These are phyloP conservation scores for Boletellus ananiceps DNA, from an alignment of 768 basidiomycete species.

Conservation along the genomic window DNA sequence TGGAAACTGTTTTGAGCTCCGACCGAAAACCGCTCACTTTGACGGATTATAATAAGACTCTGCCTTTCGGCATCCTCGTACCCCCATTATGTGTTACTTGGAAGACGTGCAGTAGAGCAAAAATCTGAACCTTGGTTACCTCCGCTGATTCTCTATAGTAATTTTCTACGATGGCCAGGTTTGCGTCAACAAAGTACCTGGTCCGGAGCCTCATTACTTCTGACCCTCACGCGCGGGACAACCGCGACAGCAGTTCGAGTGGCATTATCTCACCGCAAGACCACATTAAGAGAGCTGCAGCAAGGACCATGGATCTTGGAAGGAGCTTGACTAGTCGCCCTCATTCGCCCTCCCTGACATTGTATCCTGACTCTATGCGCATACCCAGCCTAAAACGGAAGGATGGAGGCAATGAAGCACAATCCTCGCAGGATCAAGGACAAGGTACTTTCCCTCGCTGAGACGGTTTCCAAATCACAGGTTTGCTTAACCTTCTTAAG, in stretches of 20 bases:
- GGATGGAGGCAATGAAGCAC: conserved; percentile 43
- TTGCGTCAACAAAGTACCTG: conserved; percentile 20
- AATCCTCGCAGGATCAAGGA: conserved; percentile 19
- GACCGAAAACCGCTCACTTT: conserved; percentile 6
- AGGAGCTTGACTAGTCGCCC: conserved; percentile 48
- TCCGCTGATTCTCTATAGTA: conserved; percentile 5
- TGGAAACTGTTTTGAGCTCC: conserved; percentile 3
- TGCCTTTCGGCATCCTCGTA: not conserved
- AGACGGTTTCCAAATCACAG: conserved; percentile 6
- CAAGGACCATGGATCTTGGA: conserved; percentile 61
- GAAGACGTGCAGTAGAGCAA: conserved; percentile 19
- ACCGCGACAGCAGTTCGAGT: conserved; percentile 25
- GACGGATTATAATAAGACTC: not conserved
- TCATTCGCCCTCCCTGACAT: conserved; percentile 24
- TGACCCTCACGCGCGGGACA: conserved; percentile 30
- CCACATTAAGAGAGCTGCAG: conserved; percentile 51
- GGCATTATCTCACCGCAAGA: conserved; percentile 34
- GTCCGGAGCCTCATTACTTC: conserved; percentile 17
- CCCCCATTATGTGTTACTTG: conserved; percentile 9
- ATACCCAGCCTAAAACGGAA: conserved; percentile 54
- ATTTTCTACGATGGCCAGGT: conserved; percentile 23
- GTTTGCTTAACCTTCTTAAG: conserved; percentile 14
- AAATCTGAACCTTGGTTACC: conserved; percentile 4
- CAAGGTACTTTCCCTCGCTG: conserved; percentile 31
- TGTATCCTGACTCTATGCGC: conserved; percentile 41